Evolutionary conservation across 2,329 filamentous ascomycete species (phyloP).

Genomic region (Xylaria sp.): DNA sequence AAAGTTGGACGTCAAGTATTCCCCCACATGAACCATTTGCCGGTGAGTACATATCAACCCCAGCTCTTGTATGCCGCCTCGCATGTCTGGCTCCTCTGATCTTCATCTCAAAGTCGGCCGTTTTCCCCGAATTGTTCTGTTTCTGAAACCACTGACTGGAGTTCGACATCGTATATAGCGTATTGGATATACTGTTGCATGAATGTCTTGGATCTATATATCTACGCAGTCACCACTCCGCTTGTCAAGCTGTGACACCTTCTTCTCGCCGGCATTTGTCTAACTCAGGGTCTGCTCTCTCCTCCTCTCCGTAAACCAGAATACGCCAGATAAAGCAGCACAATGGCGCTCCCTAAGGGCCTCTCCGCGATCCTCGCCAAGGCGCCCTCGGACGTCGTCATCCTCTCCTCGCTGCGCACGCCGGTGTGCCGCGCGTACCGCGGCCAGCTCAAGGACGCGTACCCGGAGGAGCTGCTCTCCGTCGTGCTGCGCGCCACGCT

Average conservation of each 20-base stretch:
- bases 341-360: conserved; percentile 63
- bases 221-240: background rate
- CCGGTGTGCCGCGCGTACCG: conserved; percentile 83
- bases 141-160: background rate
- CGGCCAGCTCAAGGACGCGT: conserved; percentile 82
- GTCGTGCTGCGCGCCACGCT: conserved; percentile 69
- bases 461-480: conserved; percentile 85
- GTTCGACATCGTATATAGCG: background rate
- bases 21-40: conserved; percentile 27
- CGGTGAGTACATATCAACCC: conserved; percentile 22
- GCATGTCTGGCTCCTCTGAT: background rate
- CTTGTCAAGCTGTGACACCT: background rate
- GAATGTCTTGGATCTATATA: background rate
- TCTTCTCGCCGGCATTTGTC: background rate
- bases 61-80: background rate
- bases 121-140: background rate
- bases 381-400: conserved; percentile 78
- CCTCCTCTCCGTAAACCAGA: background rate
- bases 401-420: conserved; percentile 88
- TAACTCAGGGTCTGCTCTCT: background rate
- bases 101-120: background rate
- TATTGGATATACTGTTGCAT: background rate
- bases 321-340: conserved; percentile 9
- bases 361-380: conserved; percentile 78
- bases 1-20: conserved; percentile 10